These are phyloP conservation scores for Fomitopsis schrenkii DNA, from an alignment of 1,284 basidiomycete genomes.

Conservation along the genomic window DNA sequence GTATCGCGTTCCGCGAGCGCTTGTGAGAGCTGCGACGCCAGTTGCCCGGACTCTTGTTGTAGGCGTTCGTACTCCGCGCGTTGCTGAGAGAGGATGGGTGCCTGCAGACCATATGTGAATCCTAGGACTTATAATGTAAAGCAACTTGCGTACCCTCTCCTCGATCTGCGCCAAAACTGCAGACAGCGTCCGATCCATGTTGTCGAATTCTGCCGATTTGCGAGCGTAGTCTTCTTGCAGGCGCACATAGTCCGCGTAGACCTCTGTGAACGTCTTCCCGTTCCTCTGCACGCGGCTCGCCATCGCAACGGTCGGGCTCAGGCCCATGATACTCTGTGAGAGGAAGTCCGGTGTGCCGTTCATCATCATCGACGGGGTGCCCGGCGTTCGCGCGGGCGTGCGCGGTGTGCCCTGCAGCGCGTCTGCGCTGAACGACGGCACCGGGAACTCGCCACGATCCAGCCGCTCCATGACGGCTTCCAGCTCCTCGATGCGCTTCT, in stretches of 20 bases:
- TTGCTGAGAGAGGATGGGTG: conserved; percentile 84
- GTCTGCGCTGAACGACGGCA: conserved; percentile 38
- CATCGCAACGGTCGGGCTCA: conserved; percentile 85
- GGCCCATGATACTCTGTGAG: conserved; percentile 52
- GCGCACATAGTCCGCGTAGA: conserved; percentile 84
- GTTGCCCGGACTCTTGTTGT: conserved; percentile 70
- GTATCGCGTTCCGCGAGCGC: conserved; percentile 68
- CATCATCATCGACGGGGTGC: conserved; percentile 41
- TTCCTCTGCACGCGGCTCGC: conserved; percentile 72
- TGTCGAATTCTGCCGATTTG: conserved; percentile 76
- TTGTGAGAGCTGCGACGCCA: conserved; percentile 76
- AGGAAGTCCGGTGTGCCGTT: conserved; percentile 39
- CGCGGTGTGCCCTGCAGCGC: conserved; percentile 13
- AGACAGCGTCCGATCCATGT: conserved; percentile 74
- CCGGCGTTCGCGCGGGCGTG: conserved; percentile 34
- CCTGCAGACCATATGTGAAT: conserved; percentile 41
- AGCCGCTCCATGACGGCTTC: conserved; percentile 62
- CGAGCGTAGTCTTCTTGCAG: conserved; percentile 79
- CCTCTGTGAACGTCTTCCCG: conserved; percentile 86
- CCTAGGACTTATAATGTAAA: neutral
- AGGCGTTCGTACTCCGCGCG: conserved; percentile 81
- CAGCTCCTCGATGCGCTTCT: conserved; percentile 56
- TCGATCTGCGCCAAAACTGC: conserved; percentile 82
- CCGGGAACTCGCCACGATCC: conserved; percentile 63
- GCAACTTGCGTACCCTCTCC: conserved; percentile 65